phyloP scores from a whole-genome alignment of 1,284 basidiomycete species.

The Papiliotrema terrestris region DNA sequence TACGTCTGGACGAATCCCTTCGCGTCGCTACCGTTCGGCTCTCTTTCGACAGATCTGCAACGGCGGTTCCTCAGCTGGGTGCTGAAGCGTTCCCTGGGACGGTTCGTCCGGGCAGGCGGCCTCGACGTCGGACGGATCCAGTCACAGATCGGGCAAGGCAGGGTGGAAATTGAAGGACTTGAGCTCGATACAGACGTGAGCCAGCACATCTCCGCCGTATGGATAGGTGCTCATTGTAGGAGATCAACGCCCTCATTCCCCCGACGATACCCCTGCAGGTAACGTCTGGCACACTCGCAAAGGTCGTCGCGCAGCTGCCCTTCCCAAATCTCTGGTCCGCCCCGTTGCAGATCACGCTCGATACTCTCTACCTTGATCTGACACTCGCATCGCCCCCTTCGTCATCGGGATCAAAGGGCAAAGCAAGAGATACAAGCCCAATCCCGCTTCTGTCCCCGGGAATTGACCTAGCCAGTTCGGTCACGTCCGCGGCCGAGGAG shows the following conservation, averaged over 20 bases:
- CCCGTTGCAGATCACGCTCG: slow-evolving; percentile 50
- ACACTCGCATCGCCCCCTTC: slow-evolving; percentile 62
- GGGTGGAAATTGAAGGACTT: slow-evolving; percentile 77
- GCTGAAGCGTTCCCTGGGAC: slow-evolving; percentile 76
- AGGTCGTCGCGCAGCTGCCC: slow-evolving; percentile 61
- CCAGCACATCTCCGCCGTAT: slow-evolving; percentile 10
- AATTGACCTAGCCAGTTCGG: slow-evolving; percentile 65
- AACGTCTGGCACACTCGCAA: slow-evolving; percentile 66
- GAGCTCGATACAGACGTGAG: slow-evolving; percentile 72
- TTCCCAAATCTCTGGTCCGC: slow-evolving; percentile 47
- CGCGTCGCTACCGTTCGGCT: slow-evolving; percentile 38
- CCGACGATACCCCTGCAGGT: slow-evolving; percentile 65
- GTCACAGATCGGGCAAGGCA: slow-evolving; percentile 84
- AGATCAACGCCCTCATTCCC: slow-evolving; percentile 69
- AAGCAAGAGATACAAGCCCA: slow-evolving; percentile 9
- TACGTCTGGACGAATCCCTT: slow-evolving; percentile 31
- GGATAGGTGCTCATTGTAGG: slow-evolving; percentile 53
- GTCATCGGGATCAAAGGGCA: slow-evolving; percentile 15
- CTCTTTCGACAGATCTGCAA: slow-evolving; percentile 79
- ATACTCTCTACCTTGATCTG: slow-evolving; percentile 67
- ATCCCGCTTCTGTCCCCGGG: slow-evolving; percentile 6
- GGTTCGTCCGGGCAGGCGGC: slow-evolving; percentile 80
- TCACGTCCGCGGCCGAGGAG: slow-evolving; percentile 72
- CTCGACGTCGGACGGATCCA: slow-evolving; percentile 84
- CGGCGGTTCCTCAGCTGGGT: slow-evolving; percentile 84